Base-by-base conservation (phyloP, 495 filamentous ascomycete genomes). In the Chaetomium fimeti region DNA sequence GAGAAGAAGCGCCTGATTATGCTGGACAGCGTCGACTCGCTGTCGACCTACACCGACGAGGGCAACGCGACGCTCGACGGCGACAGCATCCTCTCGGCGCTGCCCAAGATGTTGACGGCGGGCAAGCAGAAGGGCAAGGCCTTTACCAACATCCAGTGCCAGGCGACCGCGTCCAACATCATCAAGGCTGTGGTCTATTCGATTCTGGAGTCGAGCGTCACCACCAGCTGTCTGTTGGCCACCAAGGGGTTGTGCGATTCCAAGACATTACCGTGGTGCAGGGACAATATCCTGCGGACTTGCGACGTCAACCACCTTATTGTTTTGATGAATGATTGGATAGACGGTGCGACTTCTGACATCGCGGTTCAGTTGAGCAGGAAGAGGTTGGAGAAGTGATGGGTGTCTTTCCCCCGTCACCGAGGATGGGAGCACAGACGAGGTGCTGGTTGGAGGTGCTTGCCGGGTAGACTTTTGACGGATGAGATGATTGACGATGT, bases 281-380 rank as follows among this genome's bases (percentile, higher is more conserved):
- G 71, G 52, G 75, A 73, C 32, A 79, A 84, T 62, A 73, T 72
- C 20, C 62, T 78, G 42, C 59, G 66, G 28, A 70, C 61, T 22
- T 74, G 82, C 61, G 68, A 65, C 22, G 69, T 65, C 22, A 77
- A 79, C 25, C 62, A 76, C 49, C 68, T 79, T 7, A 76, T 83
- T 12, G 79, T 82, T 12, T 61, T 81, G 29, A 81, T 84, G 82
- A 84, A 85, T 71, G 83, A 84, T 62, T 84, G 82, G 57, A 74
- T 85, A 55, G 83, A 84, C 67, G 82, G 82, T 6, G 81, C 72
- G 38, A 85, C 82, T 20, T 76, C 76, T 7, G 80, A 84, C 74
- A 76, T 81, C 7, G 76, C 74, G 1, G 69, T 83, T 62, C 71
- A 76, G 63, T 68, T 82, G 70, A 79, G 76, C 62, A 65, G 66